Evolutionary conservation across 2,329 filamentous ascomycete species (phyloP).

Genomic region (Fusarium duplospermum): DNA sequence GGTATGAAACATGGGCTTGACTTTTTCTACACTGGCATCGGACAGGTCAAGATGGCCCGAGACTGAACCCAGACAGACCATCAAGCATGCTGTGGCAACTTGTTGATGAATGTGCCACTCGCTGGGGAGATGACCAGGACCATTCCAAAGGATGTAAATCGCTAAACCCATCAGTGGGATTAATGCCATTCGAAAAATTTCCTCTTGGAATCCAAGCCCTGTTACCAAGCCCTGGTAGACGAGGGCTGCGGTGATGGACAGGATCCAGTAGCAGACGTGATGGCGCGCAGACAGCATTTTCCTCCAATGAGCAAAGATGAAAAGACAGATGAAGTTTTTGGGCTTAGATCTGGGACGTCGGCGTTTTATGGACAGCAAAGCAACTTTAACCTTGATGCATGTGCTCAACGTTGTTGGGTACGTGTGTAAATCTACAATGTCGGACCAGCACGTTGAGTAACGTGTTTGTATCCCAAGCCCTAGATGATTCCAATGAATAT

Average conservation of each 20-base stretch:
- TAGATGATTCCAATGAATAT: neutral
- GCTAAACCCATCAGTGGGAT: neutral
- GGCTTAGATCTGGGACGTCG: neutral
- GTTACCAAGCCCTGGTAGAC: neutral
- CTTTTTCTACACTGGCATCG: neutral
- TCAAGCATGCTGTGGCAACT: neutral
- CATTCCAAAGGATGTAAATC: neutral
- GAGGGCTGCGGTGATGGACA: neutral
- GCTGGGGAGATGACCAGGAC: neutral
- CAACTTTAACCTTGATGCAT: neutral
- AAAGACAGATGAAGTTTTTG: neutral
- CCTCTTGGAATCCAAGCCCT: neutral
- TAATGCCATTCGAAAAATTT: neutral
- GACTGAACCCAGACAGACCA: neutral
- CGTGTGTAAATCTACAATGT: neutral
- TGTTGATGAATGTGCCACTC: neutral
- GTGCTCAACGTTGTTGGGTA: neutral
- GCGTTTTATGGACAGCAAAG: neutral
- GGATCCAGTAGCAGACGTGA: neutral
- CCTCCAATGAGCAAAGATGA: neutral
- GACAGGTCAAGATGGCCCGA: neutral
- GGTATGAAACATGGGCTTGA: neutral
- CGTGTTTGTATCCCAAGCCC: neutral
- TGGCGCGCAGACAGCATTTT: neutral
- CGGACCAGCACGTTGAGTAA: neutral